Percentiles rank a stretch among this genome's conserved stretches.
Evolutionary conservation across 768 basidiomycete species (phyloP).

Genomic region (Mrakia gelida): DNA sequence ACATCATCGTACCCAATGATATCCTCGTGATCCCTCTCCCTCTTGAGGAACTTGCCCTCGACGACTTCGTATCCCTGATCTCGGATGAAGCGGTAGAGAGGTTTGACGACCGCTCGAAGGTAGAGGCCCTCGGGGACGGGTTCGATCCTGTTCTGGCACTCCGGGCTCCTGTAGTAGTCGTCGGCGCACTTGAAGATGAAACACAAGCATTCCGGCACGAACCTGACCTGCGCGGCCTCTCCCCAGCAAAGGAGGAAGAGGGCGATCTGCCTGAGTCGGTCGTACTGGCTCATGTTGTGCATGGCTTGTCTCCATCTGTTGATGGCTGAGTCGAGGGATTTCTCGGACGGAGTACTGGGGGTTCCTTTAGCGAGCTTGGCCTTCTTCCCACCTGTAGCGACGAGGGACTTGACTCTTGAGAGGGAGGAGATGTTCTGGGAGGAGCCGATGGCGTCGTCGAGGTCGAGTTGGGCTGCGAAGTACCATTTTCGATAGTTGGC

Average conservation of each 20-base stretch:
- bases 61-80: constrained; percentile 97
- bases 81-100: constrained; percentile 90
- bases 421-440: constrained; percentile 80
- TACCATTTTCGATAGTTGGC: constrained; percentile 99
- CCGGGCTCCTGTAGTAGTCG: constrained; percentile 98
- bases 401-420: constrained; percentile 72
- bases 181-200: constrained; percentile 99
- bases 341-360: constrained; percentile 55
- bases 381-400: constrained; percentile 46
- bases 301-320: constrained; percentile 95
- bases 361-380: constrained; percentile 36
- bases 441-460: constrained; percentile 93
- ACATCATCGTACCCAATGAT: constrained; percentile 99
- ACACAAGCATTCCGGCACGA: constrained; percentile 91
- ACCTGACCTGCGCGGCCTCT: constrained; percentile 94
- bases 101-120: constrained; percentile 81
- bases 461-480: constrained; percentile 96
- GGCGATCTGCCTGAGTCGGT: constrained; percentile 91
- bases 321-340: constrained; percentile 79
- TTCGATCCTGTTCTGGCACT: constrained; percentile 88
- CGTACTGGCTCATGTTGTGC: constrained; percentile 98
- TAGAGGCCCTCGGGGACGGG: constrained; percentile 95
- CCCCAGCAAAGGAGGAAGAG: constrained; percentile 96
- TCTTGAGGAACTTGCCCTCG: constrained; percentile 88
- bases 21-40: constrained; percentile 85